A percentile compares a stretch with the other conserved stretches of the same genome.
Conservation (phyloP, 2,329 filamentous ascomycete genomes). For the Arthroderma uncinatum region DNA sequence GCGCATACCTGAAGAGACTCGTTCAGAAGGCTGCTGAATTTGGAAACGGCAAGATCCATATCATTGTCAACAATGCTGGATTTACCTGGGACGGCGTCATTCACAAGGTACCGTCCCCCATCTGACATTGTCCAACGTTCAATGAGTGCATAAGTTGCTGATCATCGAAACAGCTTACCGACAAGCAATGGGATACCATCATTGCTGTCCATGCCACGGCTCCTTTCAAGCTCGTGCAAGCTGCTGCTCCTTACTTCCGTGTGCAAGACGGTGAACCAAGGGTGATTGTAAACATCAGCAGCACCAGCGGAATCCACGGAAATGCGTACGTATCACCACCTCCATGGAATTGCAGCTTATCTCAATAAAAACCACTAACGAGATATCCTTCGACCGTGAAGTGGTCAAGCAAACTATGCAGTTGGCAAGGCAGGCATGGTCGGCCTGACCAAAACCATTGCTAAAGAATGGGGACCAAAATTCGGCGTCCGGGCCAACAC, state of each 20-base stretch:
- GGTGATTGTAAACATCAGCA: slow-evolving; percentile 72
- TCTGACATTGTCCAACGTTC: neutral
- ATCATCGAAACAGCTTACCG: slow-evolving; percentile 49
- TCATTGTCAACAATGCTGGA: slow-evolving; percentile 84
- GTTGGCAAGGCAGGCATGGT: slow-evolving; percentile 74
- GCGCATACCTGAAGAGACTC: slow-evolving; percentile 58
- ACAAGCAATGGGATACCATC: slow-evolving; percentile 88
- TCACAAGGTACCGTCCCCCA: slow-evolving; percentile 50
- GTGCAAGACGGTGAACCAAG: slow-evolving; percentile 71
- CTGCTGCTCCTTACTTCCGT: slow-evolving; percentile 75
- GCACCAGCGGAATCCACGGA: slow-evolving; percentile 69
- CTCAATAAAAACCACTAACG: slow-evolving; percentile 1
- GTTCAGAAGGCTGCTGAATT: slow-evolving; percentile 67
- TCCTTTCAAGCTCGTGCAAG: slow-evolving; percentile 71
- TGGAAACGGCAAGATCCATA: slow-evolving; percentile 76
- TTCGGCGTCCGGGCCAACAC: slow-evolving; percentile 79
- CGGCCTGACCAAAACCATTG: slow-evolving; percentile 78
- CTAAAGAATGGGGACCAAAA: slow-evolving; percentile 78
- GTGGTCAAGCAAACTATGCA: slow-evolving; percentile 78
- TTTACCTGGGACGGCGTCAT: slow-evolving; percentile 91
- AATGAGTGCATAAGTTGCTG: neutral
- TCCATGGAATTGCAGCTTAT: slow-evolving; percentile 1
- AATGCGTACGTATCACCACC: slow-evolving; percentile 47
- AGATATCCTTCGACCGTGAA: slow-evolving; percentile 11
- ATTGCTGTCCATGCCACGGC: slow-evolving; percentile 71